Base-by-base conservation (phyloP, 225 moss, liverwort and hornwort genomes). In the Marchantia polymorpha region DNA sequence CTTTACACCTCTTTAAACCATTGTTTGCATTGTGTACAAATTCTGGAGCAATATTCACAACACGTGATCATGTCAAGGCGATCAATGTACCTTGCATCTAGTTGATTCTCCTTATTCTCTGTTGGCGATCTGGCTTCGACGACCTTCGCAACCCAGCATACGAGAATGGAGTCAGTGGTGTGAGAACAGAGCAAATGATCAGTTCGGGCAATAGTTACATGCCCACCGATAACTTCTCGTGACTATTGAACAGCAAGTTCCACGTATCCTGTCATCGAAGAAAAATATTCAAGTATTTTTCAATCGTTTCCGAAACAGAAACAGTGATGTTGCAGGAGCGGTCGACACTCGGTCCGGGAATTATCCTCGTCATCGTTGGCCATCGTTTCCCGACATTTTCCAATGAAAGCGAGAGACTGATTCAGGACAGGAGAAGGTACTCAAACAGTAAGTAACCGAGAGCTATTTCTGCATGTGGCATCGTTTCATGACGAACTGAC, bases 51-150 rank as follows among this genome's bases (percentile, higher is more conserved):
- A 39, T 16, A 16, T 16, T 17, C 13, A 47, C 69, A 47, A 14
- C 46, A 69, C 7, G 47, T 11, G 20, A 25, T 12, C 14, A 74
- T 0, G 53, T 7, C 54, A 26, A 26, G 48, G 51, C 17, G n/a
- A 39, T 23, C 20, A n/a, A 15, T 12, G 26, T 86, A 86, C 86
- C 86, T 80, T 53, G 60, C n/a, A 52, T 81, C 81, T 51, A 72
- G 39, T 19, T 72, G 82, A 77, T 88, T 88, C 76, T 88, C 87
- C 81, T 88, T 88, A 69, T 88, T 76, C 30, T 79, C 73, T 3
- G 73, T 63, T 7, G 80, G 82, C n/a, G 84, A 80, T 29, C 47
- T n/a, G 25, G 63, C 39, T 29, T 84, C 82, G 20, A 61, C 74
- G 50, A 71, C 80, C 87, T 87, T 82, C 77, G 77, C 58, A 61